phyloP scores from a whole-genome alignment of 208 protist species.

The Leishmania gerbilli region DNA sequence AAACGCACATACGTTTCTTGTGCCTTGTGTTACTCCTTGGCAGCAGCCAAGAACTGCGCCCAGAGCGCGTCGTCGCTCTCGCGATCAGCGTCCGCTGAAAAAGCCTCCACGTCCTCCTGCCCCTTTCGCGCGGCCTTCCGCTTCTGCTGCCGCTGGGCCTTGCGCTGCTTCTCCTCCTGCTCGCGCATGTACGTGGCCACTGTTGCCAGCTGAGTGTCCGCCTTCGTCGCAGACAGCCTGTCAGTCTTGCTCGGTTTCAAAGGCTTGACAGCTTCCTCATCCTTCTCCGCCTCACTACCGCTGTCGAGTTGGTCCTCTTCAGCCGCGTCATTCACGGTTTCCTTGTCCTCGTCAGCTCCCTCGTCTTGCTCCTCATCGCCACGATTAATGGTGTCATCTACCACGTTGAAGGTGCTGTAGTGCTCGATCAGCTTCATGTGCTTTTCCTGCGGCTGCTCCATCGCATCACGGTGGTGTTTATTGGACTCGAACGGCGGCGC shows the following conservation, averaged over 20 bases:
- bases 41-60: conserved; percentile 37
- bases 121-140: conserved; percentile 26
- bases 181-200: conserved; percentile 58
- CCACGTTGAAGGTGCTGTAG: conserved; percentile 84
- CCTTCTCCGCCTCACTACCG: not conserved
- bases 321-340: not conserved
- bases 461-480: conserved; percentile 82
- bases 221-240: conserved; percentile 4
- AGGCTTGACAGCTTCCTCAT: conserved; percentile 1
- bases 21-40: conserved; percentile 16
- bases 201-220: conserved; percentile 11
- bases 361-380: conserved; percentile 33
- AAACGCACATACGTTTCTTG: not conserved
- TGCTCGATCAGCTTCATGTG: conserved; percentile 92
- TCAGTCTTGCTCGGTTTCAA: conserved; percentile 1
- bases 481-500: conserved; percentile 91
- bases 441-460: conserved; percentile 63
- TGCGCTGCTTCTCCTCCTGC: conserved; percentile 51
- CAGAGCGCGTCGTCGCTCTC: conserved; percentile 39
- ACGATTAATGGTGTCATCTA: conserved; percentile 70
- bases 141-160: conserved; percentile 41
- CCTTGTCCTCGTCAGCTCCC: conserved; percentile 17
- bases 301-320: not conserved
- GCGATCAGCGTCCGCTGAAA: conserved; percentile 23
- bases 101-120: conserved; percentile 28